Percentiles rank a stretch among this genome's conserved stretches.
Conservation (phyloP, 1,284 basidiomycete species). For the Apiotrichum siamense region DNA sequence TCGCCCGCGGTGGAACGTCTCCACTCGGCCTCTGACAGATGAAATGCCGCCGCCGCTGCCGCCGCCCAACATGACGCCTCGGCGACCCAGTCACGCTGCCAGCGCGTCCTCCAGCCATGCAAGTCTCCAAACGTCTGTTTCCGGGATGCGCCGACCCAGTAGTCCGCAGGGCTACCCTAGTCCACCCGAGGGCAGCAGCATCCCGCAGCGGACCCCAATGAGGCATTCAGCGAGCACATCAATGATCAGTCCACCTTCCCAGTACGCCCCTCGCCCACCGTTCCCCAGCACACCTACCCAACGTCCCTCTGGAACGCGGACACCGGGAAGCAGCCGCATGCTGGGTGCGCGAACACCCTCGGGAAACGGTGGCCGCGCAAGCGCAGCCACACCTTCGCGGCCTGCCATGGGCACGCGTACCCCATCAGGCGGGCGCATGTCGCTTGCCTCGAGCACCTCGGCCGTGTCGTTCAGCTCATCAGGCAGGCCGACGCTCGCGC, state of each 20-base stretch:
- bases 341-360: not conserved
- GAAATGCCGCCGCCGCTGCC: not conserved
- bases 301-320: not conserved
- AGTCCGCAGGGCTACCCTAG: not conserved
- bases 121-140: not conserved
- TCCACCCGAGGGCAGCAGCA: not conserved
- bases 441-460: not conserved
- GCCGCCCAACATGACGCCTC: not conserved
- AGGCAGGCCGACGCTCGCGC: slow-evolving; percentile 1
- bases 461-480: not conserved
- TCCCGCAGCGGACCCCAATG: not conserved
- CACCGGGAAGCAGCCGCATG: not conserved
- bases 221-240: not conserved
- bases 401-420: not conserved
- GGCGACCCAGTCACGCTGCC: not conserved
- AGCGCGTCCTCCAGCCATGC: not conserved
- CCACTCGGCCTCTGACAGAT: slow-evolving; percentile 1
- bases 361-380: not conserved
- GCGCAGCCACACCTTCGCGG: not conserved
- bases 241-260: not conserved
- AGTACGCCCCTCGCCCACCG: not conserved
- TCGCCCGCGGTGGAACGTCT: slow-evolving; percentile 29
- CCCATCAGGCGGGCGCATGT: not conserved
- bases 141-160: not conserved
- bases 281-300: not conserved